Base-by-base conservation (phyloP, 78 protist genomes). In the Dictyostelium brefeldianum region DNA sequence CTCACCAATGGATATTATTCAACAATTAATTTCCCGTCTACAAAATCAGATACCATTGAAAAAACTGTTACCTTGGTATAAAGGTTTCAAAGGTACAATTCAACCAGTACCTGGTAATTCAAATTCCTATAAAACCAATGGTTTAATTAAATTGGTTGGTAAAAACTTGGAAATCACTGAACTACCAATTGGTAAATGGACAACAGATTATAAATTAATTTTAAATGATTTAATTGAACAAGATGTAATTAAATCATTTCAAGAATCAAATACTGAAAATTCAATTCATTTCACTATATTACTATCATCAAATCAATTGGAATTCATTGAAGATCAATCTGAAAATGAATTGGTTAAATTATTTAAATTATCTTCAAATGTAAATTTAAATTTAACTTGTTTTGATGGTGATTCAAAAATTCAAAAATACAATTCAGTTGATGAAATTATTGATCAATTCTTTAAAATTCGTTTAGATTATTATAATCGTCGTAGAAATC, bases 151-250 rank as follows among this genome's bases (percentile, higher is more conserved):
- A 41, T 56, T 91, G 2, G 82, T 51, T 46, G 90, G 79, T n/a
- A 54, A 64, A 25, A 27, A 73, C 17, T 50, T 96, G 9, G 89
- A 64, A 3, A 83, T 97, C 73, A 81, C 90, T 0, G 98, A 97
- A 78, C 80, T 96, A 53, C 98, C 97, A 14, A 56, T 96, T 31
- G 93, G 92, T 8, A 43, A 8, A 31, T 97, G 97, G 98, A 95
- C 95, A 5, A 79, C 97, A 59, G 59, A 47, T 31, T 97, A 96
- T 94, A 99, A 98, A 94, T 98, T 95, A 17, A 0, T 73, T 31
- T 74, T 97, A 11, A 81, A 90, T 17, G 81, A 53, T 7, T 4
- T 36, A 31, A 81, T 65, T n/a, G 57, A 50, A 14, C 81, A 82
- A 53, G 59, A 81, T 25, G 41, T 47, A 3, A 78, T 43, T 56